Percentiles rank a stretch among this genome's conserved stretches.
phyloP scores from a whole-genome alignment of 306 rosid species.

The Canavalia ensiformis region DNA sequence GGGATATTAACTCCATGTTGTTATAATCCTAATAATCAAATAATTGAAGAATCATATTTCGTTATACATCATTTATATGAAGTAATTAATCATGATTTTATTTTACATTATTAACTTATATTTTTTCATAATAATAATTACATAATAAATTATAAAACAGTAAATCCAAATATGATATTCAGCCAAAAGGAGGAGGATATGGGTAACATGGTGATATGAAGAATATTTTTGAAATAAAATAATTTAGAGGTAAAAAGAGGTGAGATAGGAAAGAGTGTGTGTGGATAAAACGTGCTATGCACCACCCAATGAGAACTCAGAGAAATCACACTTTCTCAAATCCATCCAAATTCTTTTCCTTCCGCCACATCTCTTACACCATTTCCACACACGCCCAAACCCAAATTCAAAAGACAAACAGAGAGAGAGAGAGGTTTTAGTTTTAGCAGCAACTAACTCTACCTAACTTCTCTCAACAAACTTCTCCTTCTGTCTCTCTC shows the following conservation, averaged over 20 bases:
- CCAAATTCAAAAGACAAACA: not conserved
- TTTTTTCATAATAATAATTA: too few relatives aligned
- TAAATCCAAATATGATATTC: too few relatives aligned
- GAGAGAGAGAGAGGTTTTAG: not conserved
- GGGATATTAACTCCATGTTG: too few relatives aligned
- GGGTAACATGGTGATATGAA: too few relatives aligned
- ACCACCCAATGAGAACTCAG: constrained; percentile 71
- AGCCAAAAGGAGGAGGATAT: too few relatives aligned
- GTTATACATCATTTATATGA: too few relatives aligned
- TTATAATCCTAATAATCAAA: too few relatives aligned
- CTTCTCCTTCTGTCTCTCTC: not conserved
- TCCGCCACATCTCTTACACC: constrained; percentile 44
- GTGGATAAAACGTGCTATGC: constrained; percentile 85
- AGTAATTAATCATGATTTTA: too few relatives aligned
- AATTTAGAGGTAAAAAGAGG: not conserved
- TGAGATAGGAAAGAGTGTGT: constrained; percentile 63
- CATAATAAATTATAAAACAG: too few relatives aligned
- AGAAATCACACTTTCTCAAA: constrained; percentile 63
- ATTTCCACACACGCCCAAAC: constrained; percentile 43
- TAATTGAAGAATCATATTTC: too few relatives aligned
- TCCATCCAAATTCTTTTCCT: constrained; percentile 43
- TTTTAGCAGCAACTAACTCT: constrained; percentile 1
- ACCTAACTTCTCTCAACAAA: not conserved
- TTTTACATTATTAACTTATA: too few relatives aligned
- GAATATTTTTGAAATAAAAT: not conserved